phyloP scores from a whole-genome alignment of 768 basidiomycete genomes.

The Russula emetica region DNA sequence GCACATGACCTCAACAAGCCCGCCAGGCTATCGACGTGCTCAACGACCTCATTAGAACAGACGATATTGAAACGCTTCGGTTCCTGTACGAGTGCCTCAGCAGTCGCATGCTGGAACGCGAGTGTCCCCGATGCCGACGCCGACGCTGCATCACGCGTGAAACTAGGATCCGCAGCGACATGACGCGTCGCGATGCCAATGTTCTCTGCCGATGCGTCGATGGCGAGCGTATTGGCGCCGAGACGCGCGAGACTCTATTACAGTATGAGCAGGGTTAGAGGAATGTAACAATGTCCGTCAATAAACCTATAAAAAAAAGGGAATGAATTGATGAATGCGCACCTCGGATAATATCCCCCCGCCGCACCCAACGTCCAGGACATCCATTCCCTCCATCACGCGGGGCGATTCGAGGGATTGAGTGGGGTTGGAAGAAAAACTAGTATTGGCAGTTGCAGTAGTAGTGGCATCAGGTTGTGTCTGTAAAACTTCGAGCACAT shows the following conservation, averaged over 20 bases:
- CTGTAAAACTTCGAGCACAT: conserved; percentile 59
- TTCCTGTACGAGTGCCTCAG: conserved; percentile 66
- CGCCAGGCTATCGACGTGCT: conserved; percentile 92
- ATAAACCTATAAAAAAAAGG: neutral
- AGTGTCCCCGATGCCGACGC: conserved; percentile 23
- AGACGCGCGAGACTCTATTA: conserved; percentile 74
- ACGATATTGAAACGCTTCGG: conserved; percentile 80
- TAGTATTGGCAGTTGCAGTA: conserved; percentile 18
- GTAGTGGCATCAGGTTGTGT: conserved; percentile 38
- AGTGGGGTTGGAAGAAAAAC: conserved; percentile 2
- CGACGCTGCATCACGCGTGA: too few species aligned
- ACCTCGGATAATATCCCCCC: conserved; percentile 93
- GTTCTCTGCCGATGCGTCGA: too few species aligned
- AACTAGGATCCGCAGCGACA: too few species aligned
- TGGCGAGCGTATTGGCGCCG: too few species aligned
- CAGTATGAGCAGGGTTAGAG: too few species aligned
- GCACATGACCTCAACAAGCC: conserved; percentile 80
- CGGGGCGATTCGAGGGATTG: too few species aligned
- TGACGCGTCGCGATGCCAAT: too few species aligned
- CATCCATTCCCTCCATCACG: conserved; percentile 59
- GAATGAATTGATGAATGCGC: conserved; percentile 23
- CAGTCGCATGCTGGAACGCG: conserved; percentile 66
- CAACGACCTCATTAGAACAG: conserved; percentile 96
- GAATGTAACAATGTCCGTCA: neutral
- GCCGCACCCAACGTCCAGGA: conserved; percentile 92